Evolutionary conservation across 306 rosid genomes (phyloP).

Genomic region (Ochetophila trinervis): DNA sequence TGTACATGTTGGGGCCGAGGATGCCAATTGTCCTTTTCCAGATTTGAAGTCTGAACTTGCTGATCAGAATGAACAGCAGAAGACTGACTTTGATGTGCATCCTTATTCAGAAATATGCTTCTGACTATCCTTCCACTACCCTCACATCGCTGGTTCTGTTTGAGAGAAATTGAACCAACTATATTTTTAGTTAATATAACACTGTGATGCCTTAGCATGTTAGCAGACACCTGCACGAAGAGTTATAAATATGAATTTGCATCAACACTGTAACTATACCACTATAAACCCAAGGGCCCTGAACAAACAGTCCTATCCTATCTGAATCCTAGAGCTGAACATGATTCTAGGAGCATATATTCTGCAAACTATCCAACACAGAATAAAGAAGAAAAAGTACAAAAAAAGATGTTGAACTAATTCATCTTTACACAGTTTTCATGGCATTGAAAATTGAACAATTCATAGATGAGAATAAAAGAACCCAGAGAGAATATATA

Average conservation of each 20-base stretch:
- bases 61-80: slow-evolving; percentile 43
- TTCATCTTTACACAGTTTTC: too few species aligned
- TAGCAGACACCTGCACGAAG: slow-evolving; percentile 36
- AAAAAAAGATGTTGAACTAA: too few species aligned
- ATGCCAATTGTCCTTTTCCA: slow-evolving; percentile 47
- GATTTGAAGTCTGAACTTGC: slow-evolving; percentile 40
- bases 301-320: not conserved
- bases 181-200: slow-evolving; percentile 32
- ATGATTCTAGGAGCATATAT: not conserved
- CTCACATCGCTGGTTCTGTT: slow-evolving; percentile 51
- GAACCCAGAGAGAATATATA: slow-evolving; percentile 18
- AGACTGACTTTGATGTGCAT: slow-evolving; percentile 48
- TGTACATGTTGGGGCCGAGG: slow-evolving; percentile 51
- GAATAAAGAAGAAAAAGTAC: too few species aligned
- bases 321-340: too few species aligned
- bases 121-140: slow-evolving; percentile 54
- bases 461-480: slow-evolving; percentile 16
- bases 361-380: too few species aligned
- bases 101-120: slow-evolving; percentile 61
- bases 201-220: slow-evolving; percentile 35
- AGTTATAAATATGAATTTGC: slow-evolving; percentile 19
- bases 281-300: not conserved
- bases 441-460: not conserved
- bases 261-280: slow-evolving; percentile 9
- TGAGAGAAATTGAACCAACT: slow-evolving; percentile 31